phyloP scores from a whole-genome alignment of 441 rosid species.

The Pelargonium fulgidum region DNA sequence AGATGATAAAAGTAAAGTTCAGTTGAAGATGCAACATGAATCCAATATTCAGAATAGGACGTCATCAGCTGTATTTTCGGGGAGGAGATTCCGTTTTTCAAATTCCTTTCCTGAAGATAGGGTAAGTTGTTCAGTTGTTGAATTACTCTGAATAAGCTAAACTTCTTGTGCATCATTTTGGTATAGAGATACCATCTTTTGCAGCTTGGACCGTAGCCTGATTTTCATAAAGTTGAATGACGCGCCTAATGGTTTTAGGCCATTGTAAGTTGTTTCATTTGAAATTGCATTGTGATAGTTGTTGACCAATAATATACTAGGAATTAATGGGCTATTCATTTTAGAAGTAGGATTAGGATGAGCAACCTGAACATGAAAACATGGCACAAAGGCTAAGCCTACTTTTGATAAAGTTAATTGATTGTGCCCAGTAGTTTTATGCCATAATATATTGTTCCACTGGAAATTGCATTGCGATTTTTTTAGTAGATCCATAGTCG shows the following conservation, averaged over 20 bases:
- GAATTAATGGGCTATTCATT: background rate
- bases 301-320: no score
- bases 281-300: background rate
- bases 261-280: background rate
- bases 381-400: background rate
- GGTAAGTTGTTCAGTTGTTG: conserved; percentile 42
- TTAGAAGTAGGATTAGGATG: background rate
- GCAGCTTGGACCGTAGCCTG: conserved; percentile 11
- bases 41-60: conserved; percentile 34
- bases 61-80: conserved; percentile 49
- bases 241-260: conserved; percentile 7
- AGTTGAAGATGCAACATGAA: conserved; percentile 33
- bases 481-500: no score
- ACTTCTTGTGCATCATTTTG: conserved; percentile 9
- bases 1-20: conserved; percentile 32
- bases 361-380: background rate
- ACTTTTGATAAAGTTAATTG: no score
- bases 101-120: conserved; percentile 70
- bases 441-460: no score
- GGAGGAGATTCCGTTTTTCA: conserved; percentile 75
- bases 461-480: no score
- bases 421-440: no score
- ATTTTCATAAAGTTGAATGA: background rate
- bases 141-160: conserved; percentile 1
- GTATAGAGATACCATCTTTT: background rate